phyloP scores from a whole-genome alignment of 805 yeast genomes.

The Yamadazyma sp. region DNA sequence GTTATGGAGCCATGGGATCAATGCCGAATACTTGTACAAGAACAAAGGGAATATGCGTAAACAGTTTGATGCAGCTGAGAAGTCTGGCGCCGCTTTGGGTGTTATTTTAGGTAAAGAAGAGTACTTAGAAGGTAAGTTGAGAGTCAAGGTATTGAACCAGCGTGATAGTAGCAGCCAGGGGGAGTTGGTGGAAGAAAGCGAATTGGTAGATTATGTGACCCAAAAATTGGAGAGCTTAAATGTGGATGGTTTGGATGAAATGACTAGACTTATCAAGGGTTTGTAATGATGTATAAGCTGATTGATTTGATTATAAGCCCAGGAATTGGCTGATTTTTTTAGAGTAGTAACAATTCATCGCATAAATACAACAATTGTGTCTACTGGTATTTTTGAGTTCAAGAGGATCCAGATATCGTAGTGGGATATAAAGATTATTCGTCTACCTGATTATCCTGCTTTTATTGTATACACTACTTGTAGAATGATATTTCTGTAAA shows the following conservation, averaged over 20 bases:
- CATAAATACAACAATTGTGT: too few relatives aligned
- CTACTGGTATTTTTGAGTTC: too few relatives aligned
- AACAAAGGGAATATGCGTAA: conserved; percentile 92
- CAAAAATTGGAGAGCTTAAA: conserved; percentile 36
- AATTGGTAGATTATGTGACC: conserved; percentile 53
- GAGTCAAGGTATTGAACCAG: conserved; percentile 86
- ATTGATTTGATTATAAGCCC: too few relatives aligned
- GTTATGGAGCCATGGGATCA: conserved; percentile 87
- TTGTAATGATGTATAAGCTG: too few relatives aligned
- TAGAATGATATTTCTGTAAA: too few relatives aligned
- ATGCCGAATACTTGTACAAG: conserved; percentile 88
- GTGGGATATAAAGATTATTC: too few relatives aligned
- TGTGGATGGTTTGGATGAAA: conserved; percentile 59
- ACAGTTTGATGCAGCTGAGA: conserved; percentile 97
- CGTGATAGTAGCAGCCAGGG: conserved; percentile 88
- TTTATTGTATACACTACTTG: too few relatives aligned
- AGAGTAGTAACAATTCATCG: too few relatives aligned
- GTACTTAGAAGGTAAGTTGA: conserved; percentile 71
- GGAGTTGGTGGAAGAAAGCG: conserved; percentile 62
- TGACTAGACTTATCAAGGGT: conserved; percentile 61
- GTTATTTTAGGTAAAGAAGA: conserved; percentile 97
- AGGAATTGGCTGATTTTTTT: too few relatives aligned
- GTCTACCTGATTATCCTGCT: too few relatives aligned
- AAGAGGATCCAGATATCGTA: too few relatives aligned
- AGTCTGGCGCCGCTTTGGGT: conserved; percentile 84